phyloP scores from a whole-genome alignment of 192 early-diverging fungal genomes.

The Coemansia sp. region DNA sequence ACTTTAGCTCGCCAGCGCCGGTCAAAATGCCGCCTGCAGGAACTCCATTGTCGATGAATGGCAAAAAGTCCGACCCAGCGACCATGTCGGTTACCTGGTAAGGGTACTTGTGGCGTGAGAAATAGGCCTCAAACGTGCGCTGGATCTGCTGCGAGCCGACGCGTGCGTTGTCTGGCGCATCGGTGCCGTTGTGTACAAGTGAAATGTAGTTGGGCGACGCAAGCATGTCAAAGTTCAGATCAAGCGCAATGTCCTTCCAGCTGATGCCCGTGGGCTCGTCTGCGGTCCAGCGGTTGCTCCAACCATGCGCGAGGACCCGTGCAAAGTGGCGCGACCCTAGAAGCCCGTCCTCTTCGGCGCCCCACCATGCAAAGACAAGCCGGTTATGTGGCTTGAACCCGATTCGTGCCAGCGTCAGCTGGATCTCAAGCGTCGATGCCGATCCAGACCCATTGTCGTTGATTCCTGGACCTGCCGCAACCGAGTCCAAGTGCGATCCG shows the following conservation, averaged over 20 bases:
- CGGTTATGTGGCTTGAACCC: slow-evolving; percentile 56
- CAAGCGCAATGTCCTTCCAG: slow-evolving; percentile 57
- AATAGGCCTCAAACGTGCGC: slow-evolving; percentile 60
- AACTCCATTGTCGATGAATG: slow-evolving; percentile 63
- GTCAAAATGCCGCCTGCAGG: slow-evolving; percentile 67
- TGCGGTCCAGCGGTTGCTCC: slow-evolving; percentile 45
- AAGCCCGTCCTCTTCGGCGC: slow-evolving; percentile 70
- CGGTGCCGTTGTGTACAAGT: slow-evolving; percentile 63
- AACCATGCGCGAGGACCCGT: slow-evolving; percentile 47
- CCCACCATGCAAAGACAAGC: slow-evolving; percentile 73
- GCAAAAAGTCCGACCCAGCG: slow-evolving; percentile 67
- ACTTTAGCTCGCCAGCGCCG: slow-evolving; percentile 64
- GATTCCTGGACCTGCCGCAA: slow-evolving; percentile 68
- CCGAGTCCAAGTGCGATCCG: slow-evolving; percentile 69
- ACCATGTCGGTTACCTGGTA: slow-evolving; percentile 62
- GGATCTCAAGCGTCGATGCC: slow-evolving; percentile 60
- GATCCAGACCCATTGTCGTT: slow-evolving; percentile 72
- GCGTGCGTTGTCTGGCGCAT: slow-evolving; percentile 56
- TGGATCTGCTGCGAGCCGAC: slow-evolving; percentile 60
- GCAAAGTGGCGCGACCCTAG: slow-evolving; percentile 66
- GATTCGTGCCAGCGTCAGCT: slow-evolving; percentile 53
- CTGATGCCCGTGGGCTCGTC: slow-evolving; percentile 26
- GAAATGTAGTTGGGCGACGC: slow-evolving; percentile 72
- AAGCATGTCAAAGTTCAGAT: slow-evolving; percentile 75
- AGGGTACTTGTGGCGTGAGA: slow-evolving; percentile 45